These are phyloP conservation scores for Fusarium sp. DNA, from an alignment of 2,329 filamentous ascomycete species.

Conservation along the genomic window DNA sequence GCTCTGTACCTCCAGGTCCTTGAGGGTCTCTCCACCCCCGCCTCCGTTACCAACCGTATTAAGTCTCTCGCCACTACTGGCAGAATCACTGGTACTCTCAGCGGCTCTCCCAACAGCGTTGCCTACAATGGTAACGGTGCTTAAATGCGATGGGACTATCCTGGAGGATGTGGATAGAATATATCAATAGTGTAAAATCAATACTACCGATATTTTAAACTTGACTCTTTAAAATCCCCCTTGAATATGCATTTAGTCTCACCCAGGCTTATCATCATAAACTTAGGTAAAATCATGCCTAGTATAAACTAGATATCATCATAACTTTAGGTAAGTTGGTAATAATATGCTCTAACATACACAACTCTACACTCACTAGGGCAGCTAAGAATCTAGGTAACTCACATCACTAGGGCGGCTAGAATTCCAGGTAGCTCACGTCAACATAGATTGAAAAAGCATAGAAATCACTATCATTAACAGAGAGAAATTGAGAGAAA, in stretches of 20 bases:
- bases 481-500: not conserved
- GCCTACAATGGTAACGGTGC: conserved; percentile 57
- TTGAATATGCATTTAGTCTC: not conserved
- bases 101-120: conserved; percentile 55
- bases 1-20: conserved; percentile 57
- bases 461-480: not conserved
- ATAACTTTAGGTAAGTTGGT: too few species aligned
- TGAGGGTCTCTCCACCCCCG: conserved; percentile 53
- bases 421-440: too few species aligned
- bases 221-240: fast-evolving
- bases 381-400: not conserved
- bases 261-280: fast-evolving
- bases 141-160: not conserved
- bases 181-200: not conserved
- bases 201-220: not conserved
- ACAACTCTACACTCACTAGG: not conserved
- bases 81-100: conserved; percentile 49
- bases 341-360: not conserved
- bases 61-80: conserved; percentile 54
- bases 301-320: not conserved
- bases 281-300: fast-evolving
- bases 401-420: too few species aligned
- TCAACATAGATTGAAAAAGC: fast-evolving
- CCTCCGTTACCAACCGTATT: conserved; percentile 55
- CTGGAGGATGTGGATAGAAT: not conserved